Conservation (phyloP, 495 filamentous ascomycete species). For the Penicillium flavigenum region DNA sequence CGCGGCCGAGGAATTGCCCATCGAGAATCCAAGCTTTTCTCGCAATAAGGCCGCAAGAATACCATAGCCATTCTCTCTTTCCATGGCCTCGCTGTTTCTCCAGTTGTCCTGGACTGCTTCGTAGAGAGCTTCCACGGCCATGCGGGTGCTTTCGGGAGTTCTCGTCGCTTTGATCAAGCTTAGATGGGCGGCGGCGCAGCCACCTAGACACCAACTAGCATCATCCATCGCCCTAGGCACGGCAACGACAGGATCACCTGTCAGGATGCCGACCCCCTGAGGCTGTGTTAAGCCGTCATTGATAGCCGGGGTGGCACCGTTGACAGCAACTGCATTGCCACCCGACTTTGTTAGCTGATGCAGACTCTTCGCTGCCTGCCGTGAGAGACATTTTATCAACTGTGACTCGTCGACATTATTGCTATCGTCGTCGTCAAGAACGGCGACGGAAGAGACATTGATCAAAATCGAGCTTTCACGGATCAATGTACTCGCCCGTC, state of each 20-base stretch:
- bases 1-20: slow-evolving; percentile 26
- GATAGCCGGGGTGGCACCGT: slow-evolving; percentile 81
- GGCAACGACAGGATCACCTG: slow-evolving; percentile 79
- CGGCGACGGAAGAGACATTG: slow-evolving; percentile 74
- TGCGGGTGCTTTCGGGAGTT: slow-evolving; percentile 64
- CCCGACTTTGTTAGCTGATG: slow-evolving; percentile 68
- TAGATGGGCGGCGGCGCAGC: slow-evolving; percentile 78
- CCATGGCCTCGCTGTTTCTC: slow-evolving; percentile 98
- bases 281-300: slow-evolving; percentile 80
- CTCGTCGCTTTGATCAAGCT: slow-evolving; percentile 77
- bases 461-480: slow-evolving; percentile 81
- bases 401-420: slow-evolving; percentile 69
- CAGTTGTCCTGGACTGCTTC: slow-evolving; percentile 82
- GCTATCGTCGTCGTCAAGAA: slow-evolving; percentile 72
- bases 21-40: slow-evolving; percentile 62
- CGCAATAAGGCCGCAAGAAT: slow-evolving; percentile 77
- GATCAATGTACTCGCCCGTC: slow-evolving; percentile 75
- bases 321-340: slow-evolving; percentile 79
- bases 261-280: slow-evolving; percentile 76
- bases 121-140: slow-evolving; percentile 80
- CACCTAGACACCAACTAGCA: slow-evolving; percentile 86
- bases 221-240: slow-evolving; percentile 84
- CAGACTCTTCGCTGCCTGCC: slow-evolving; percentile 68
- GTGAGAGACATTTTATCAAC: slow-evolving; percentile 73
- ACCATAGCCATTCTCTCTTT: slow-evolving; percentile 89